These are phyloP conservation scores for Ulota crispa DNA, from an alignment of 225 moss, liverwort and hornwort genomes.

Conservation along the genomic window DNA sequence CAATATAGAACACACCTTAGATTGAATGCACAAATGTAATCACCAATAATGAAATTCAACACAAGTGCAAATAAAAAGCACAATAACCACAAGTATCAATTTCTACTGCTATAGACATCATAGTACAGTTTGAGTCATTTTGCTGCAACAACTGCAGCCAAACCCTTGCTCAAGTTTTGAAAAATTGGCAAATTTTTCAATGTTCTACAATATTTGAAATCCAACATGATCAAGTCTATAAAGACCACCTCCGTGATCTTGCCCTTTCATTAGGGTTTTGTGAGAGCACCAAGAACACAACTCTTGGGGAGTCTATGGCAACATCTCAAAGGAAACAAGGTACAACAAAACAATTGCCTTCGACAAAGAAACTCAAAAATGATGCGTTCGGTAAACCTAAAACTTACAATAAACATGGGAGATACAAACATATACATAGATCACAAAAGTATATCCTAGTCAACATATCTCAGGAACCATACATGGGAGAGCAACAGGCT, in stretches of 20 bases:
- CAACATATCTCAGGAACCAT: neutral
- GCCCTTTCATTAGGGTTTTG: neutral
- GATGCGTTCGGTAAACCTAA: neutral
- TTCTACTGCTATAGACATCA: neutral
- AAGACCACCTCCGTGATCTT: neutral
- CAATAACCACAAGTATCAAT: neutral
- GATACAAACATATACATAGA: conserved; percentile 12
- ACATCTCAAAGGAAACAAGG: neutral
- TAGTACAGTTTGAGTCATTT: neutral
- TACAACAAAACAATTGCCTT: neutral
- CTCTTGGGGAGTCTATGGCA: neutral
- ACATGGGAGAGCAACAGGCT: conserved; percentile 11
- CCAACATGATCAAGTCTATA: neutral
- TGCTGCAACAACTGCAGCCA: neutral
- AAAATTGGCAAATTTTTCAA: neutral
- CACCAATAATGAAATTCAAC: neutral
- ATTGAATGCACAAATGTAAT: neutral
- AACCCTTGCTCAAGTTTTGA: neutral
- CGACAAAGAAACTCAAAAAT: neutral
- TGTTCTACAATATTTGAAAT: neutral
- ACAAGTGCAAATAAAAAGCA: neutral
- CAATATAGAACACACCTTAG: neutral
- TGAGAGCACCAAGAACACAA: neutral
- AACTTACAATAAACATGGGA: neutral
- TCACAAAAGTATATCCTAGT: neutral